These are phyloP conservation scores for Exserohilum rostratum DNA, from an alignment of 2,329 filamentous ascomycete genomes.

Conservation along the genomic window DNA sequence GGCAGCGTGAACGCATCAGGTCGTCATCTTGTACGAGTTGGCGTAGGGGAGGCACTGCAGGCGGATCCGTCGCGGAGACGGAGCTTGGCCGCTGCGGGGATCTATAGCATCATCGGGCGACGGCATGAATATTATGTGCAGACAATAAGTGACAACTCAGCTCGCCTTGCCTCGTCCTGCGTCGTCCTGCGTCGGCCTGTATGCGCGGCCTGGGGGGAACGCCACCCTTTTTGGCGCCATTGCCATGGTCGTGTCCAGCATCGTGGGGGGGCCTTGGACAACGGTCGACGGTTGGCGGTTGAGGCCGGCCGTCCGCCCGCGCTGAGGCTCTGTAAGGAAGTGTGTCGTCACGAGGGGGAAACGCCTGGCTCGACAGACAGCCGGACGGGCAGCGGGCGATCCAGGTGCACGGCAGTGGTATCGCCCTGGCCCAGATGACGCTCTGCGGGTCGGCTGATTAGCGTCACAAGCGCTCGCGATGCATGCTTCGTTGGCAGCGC, in stretches of 20 bases:
- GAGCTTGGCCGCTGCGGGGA: slow-evolving; percentile 1
- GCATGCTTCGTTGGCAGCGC: slow-evolving; percentile 49
- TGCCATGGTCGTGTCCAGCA: too few relatives aligned
- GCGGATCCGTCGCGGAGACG: background rate
- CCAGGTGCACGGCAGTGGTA: slow-evolving; percentile 40
- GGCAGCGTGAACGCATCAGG: slow-evolving; percentile 11
- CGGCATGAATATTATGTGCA: slow-evolving; percentile 35
- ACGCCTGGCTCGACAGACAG: slow-evolving; percentile 6
- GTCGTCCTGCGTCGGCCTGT: background rate
- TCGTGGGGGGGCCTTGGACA: too few relatives aligned
- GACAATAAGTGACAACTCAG: slow-evolving; percentile 33
- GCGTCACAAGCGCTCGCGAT: slow-evolving; percentile 39
- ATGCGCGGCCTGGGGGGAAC: slow-evolving; percentile 4
- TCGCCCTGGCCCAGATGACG: slow-evolving; percentile 24
- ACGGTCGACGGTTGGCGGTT: too few relatives aligned
- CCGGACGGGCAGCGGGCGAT: slow-evolving; percentile 25
- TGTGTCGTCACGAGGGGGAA: slow-evolving; percentile 31
- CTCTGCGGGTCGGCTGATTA: slow-evolving; percentile 31
- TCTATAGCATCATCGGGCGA: slow-evolving; percentile 21
- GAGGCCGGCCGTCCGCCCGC: background rate
- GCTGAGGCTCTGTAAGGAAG: slow-evolving; percentile 14
- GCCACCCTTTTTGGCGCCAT: slow-evolving; percentile 11
- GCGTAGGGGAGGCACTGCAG: slow-evolving; percentile 7
- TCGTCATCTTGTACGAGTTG: slow-evolving; percentile 7
- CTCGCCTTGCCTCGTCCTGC: background rate